These are phyloP conservation scores for Penicillium herquei DNA, from an alignment of 495 filamentous ascomycete genomes.

Conservation along the genomic window DNA sequence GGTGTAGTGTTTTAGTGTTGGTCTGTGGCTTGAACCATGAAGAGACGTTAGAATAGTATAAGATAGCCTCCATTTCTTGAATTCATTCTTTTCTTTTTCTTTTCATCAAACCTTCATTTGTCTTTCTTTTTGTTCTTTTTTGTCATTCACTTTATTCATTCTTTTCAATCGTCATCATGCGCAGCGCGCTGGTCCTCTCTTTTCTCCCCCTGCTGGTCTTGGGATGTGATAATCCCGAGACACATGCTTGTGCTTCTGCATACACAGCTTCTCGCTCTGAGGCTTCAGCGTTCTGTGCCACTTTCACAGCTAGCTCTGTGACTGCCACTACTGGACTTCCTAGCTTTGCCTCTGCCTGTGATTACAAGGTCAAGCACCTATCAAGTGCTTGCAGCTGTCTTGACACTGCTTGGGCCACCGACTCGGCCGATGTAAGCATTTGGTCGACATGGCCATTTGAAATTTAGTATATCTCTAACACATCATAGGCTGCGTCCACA, in stretches of 20 bases:
- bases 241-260: constrained; percentile 28
- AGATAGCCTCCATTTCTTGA: not conserved
- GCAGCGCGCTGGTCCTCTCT: constrained; percentile 31
- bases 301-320: constrained; percentile 28
- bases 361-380: constrained; percentile 24
- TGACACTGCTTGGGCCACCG: constrained; percentile 20
- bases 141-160: constrained; percentile 11
- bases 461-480: not conserved
- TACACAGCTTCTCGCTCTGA: constrained; percentile 28
- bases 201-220: constrained; percentile 25
- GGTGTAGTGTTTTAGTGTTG: not conserved
- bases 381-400: constrained; percentile 34
- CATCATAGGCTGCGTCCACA: not conserved
- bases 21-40: not conserved
- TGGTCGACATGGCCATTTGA: not conserved
- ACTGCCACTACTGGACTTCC: constrained; percentile 27
- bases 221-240: constrained; percentile 27
- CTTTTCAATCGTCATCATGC: constrained; percentile 35
- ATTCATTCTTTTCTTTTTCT: not conserved
- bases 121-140: not conserved
- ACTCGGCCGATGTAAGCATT: constrained; percentile 5
- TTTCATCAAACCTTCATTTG: not conserved
- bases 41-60: not conserved
- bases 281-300: constrained; percentile 28
- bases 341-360: constrained; percentile 23